Evolutionary conservation across 441 rosid species (phyloP).

Genomic region (Erodium texanum): DNA sequence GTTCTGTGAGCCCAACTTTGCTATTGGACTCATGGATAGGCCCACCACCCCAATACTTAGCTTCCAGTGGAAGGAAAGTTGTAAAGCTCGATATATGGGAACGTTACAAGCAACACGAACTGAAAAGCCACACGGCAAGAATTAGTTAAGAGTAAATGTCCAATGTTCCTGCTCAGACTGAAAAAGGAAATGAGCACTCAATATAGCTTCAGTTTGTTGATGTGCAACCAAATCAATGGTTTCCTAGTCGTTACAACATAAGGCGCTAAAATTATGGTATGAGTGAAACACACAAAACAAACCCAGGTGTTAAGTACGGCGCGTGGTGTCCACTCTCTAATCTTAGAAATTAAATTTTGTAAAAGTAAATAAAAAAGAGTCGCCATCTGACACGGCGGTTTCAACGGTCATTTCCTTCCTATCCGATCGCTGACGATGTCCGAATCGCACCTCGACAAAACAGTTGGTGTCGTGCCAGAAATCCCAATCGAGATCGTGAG

Average conservation of each 20-base stretch:
- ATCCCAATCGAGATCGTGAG: slow-evolving; percentile 69
- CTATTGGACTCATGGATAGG: no score
- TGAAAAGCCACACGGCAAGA: neutral
- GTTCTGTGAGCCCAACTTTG: no score
- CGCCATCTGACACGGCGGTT: neutral
- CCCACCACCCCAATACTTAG: neutral
- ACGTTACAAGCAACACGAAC: neutral
- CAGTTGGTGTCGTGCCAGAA: slow-evolving; percentile 16
- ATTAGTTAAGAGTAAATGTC: neutral
- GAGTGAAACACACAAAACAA: neutral
- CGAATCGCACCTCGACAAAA: slow-evolving; percentile 1
- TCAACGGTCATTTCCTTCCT: neutral
- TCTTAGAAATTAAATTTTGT: neutral
- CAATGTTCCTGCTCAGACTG: neutral
- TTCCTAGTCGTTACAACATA: no score
- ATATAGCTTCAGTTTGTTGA: no score
- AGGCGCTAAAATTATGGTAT: neutral
- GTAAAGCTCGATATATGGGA: neutral
- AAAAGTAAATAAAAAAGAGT: neutral
- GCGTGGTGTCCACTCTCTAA: neutral
- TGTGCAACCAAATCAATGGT: no score
- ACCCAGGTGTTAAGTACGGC: neutral
- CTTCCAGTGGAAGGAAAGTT: neutral
- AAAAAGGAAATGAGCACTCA: no score
- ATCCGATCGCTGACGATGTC: slow-evolving; percentile 3